A percentile compares a stretch with the other conserved stretches of the same genome.
Conservation (phyloP, 2,329 filamentous ascomycete genomes). For the Massarina eburnea region DNA sequence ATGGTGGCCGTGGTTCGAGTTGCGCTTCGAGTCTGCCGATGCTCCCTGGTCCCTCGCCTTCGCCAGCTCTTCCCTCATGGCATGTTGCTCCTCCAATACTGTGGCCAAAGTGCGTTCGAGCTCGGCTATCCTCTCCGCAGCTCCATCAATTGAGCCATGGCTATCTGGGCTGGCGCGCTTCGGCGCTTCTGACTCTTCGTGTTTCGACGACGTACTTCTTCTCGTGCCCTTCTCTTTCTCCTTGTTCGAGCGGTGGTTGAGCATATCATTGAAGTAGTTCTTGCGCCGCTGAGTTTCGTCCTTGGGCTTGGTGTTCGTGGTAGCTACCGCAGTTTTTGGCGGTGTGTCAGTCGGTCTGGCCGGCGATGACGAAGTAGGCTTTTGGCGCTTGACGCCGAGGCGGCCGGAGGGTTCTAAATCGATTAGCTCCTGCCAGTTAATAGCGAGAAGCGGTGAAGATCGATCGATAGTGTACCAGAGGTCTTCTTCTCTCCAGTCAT, state of each 20-base stretch:
- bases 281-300: slow-evolving; percentile 33
- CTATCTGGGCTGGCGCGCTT: slow-evolving; percentile 2
- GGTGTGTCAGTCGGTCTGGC: slow-evolving; percentile 26
- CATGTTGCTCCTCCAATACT: slow-evolving; percentile 25
- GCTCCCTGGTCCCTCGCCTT: slow-evolving; percentile 20
- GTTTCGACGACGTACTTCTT: neutral
- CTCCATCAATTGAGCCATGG: slow-evolving; percentile 7
- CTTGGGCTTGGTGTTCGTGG: slow-evolving; percentile 28
- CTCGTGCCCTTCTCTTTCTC: slow-evolving; percentile 11
- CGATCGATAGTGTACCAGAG: slow-evolving; percentile 30
- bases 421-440: slow-evolving; percentile 4
- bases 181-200: neutral
- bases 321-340: slow-evolving; percentile 32
- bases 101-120: slow-evolving; percentile 30
- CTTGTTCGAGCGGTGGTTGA: slow-evolving; percentile 17
- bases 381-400: slow-evolving; percentile 26
- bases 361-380: slow-evolving; percentile 19
- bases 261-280: slow-evolving; percentile 36
- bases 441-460: neutral
- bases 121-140: slow-evolving; percentile 21
- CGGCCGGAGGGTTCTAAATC: slow-evolving; percentile 24
- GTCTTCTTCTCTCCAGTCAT: slow-evolving; percentile 36
- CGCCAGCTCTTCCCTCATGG: slow-evolving; percentile 27
- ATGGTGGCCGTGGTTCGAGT: neutral
- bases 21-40: neutral